Percentiles rank a stretch among this genome's conserved stretches.
Evolutionary conservation across 2,329 filamentous ascomycete species (phyloP).

Genomic region (Ceratocystis colombiana): DNA sequence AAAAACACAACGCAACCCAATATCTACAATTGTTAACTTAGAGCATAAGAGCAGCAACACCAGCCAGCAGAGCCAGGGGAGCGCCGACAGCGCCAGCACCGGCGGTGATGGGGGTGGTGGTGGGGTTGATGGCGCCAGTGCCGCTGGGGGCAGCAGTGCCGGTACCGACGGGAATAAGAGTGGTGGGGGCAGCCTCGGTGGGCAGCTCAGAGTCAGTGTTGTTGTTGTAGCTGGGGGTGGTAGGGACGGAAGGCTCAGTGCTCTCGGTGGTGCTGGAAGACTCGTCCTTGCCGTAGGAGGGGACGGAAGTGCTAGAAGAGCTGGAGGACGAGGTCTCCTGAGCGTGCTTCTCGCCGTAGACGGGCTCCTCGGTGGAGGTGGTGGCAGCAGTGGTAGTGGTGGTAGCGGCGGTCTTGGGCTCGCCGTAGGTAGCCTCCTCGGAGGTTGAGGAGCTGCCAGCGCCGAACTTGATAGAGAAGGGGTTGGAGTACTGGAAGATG

Average conservation of each 20-base stretch:
- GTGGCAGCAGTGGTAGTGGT: conserved; percentile 29
- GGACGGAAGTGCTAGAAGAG: conserved; percentile 28
- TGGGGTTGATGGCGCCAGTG: conserved; percentile 27
- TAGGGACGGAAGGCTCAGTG: conserved; percentile 28
- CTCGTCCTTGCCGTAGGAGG: conserved; percentile 25
- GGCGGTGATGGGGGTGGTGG: conserved; percentile 25
- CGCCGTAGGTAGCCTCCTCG: conserved; percentile 28
- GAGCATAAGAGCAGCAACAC: conserved; percentile 21
- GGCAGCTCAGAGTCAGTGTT: conserved; percentile 27
- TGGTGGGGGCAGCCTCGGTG: conserved; percentile 30
- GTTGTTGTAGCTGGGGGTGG: conserved; percentile 21
- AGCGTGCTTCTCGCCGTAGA: conserved; percentile 7
- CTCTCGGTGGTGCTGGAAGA: conserved; percentile 30
- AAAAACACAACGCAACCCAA: conserved; percentile 12
- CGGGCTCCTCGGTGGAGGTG: neutral
- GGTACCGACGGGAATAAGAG: conserved; percentile 26
- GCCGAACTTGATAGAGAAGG: conserved; percentile 44
- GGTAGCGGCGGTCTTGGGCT: conserved; percentile 26
- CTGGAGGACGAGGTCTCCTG: conserved; percentile 26
- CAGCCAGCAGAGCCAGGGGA: conserved; percentile 23
- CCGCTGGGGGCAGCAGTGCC: conserved; percentile 28
- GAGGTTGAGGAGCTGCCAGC: conserved; percentile 26
- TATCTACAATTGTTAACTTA: conserved; percentile 19
- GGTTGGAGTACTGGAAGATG: conserved; percentile 53
- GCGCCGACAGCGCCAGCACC: conserved; percentile 22